Percentiles rank a stretch among this genome's conserved stretches.
phyloP scores from a whole-genome alignment of 2,329 filamentous ascomycete genomes.

The Penicillium occitanis region DNA sequence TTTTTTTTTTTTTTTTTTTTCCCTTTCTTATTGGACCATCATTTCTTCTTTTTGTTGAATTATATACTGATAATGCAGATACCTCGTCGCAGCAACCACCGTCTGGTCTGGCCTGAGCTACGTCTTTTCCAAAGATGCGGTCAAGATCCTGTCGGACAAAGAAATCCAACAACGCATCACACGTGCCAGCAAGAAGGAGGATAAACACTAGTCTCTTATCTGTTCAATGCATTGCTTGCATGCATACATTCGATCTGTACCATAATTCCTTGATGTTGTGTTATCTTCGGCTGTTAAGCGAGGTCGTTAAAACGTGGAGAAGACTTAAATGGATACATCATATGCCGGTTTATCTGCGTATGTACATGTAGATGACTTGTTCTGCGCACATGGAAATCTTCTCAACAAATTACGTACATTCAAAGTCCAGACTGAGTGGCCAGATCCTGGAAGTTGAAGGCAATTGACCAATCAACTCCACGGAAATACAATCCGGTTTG shows the following conservation, averaged over 20 bases:
- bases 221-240: neutral
- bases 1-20: slow-evolving; percentile 23
- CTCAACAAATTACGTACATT: neutral
- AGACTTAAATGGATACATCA: neutral
- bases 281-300: neutral
- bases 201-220: neutral
- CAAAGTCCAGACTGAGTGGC: neutral
- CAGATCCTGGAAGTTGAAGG: neutral
- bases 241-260: slow-evolving; percentile 1
- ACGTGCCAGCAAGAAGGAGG: slow-evolving; percentile 23
- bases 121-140: slow-evolving; percentile 83
- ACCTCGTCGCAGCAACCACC: slow-evolving; percentile 83
- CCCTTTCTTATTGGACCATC: neutral
- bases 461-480: neutral
- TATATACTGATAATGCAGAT: slow-evolving; percentile 52
- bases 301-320: neutral
- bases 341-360: neutral
- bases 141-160: slow-evolving; percentile 69
- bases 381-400: neutral
- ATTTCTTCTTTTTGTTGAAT: neutral
- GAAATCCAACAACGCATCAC: slow-evolving; percentile 40
- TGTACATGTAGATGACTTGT: neutral
- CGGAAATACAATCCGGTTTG: neutral
- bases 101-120: slow-evolving; percentile 94
- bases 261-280: neutral